Conservation (phyloP, 495 filamentous ascomycete species). For the Aspergillus olivimuriae region DNA sequence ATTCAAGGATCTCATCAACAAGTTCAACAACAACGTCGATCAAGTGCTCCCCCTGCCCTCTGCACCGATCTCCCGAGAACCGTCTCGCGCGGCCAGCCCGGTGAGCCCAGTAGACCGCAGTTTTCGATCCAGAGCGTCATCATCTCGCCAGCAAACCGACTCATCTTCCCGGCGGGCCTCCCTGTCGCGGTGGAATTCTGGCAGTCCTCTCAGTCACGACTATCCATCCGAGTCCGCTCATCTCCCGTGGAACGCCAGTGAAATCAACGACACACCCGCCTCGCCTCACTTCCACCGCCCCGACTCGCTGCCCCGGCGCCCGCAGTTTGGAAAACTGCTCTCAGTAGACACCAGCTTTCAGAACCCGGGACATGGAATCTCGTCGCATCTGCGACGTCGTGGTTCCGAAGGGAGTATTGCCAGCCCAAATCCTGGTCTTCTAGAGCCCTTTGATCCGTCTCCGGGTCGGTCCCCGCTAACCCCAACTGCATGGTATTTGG, state of each 20-base stretch:
- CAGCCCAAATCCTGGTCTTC: conserved; percentile 44
- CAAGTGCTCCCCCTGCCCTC: conserved; percentile 45
- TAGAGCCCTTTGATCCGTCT: conserved; percentile 35
- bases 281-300: conserved; percentile 3
- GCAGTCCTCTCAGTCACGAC: background rate
- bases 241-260: conserved; percentile 1
- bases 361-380: conserved; percentile 34
- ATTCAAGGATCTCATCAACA: conserved; percentile 56
- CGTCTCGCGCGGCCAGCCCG: conserved; percentile 26
- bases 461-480: conserved; percentile 41
- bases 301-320: conserved; percentile 25
- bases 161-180: conserved; percentile 6
- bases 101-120: conserved; percentile 22
- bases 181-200: conserved; percentile 11
- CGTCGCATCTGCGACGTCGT: conserved; percentile 36
- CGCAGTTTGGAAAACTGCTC: conserved; percentile 48
- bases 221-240: conserved; percentile 2
- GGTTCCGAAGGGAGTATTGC: conserved; percentile 50
- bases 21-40: conserved; percentile 53
- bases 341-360: conserved; percentile 31
- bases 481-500: conserved; percentile 51
- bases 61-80: conserved; percentile 24
- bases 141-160: conserved; percentile 22
- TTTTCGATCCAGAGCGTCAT: conserved; percentile 20
- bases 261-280: background rate